Percentiles rank a stretch among this genome's conserved stretches.
phyloP scores from a whole-genome alignment of 75 land plant genomes.

The Selaginella tamariscina region DNA sequence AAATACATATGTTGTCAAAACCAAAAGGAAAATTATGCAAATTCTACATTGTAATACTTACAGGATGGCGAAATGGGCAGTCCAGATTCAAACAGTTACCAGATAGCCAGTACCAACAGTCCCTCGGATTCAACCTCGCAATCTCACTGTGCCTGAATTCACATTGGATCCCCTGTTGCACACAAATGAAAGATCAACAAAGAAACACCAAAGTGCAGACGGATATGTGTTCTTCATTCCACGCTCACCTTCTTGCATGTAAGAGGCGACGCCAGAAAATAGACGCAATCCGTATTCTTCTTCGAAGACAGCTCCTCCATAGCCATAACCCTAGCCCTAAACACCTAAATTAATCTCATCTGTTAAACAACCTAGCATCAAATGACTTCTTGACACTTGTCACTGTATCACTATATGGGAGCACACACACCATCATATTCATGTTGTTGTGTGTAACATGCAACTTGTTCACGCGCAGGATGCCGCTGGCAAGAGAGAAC shows the following conservation, averaged over 20 bases:
- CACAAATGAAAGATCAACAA: background rate
- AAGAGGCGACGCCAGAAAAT: conserved; percentile 68
- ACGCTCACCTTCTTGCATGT: conserved; percentile 69
- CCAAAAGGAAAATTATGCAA: too few relatives aligned
- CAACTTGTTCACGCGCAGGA: too few relatives aligned
- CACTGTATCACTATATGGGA: too few relatives aligned
- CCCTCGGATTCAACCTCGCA: conserved; percentile 72
- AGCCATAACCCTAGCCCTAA: background rate
- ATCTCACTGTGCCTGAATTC: conserved; percentile 77
- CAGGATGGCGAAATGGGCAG: conserved; percentile 80
- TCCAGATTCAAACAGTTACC: conserved; percentile 56
- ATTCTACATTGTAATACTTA: too few relatives aligned
- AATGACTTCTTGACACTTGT: too few relatives aligned
- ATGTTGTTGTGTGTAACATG: too few relatives aligned
- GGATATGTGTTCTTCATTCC: background rate
- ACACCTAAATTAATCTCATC: too few relatives aligned
- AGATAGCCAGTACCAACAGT: conserved; percentile 78
- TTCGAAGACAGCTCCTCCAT: conserved; percentile 26
- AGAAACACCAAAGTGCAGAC: background rate
- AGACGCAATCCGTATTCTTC: conserved; percentile 71
- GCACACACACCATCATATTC: too few relatives aligned
- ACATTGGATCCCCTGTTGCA: conserved; percentile 56
- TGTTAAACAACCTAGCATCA: too few relatives aligned
- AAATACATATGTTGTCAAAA: too few relatives aligned
- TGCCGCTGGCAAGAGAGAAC: too few relatives aligned